These are phyloP conservation scores for Cadophora gregata DNA, from an alignment of 2,329 filamentous ascomycete genomes.

Conservation along the genomic window DNA sequence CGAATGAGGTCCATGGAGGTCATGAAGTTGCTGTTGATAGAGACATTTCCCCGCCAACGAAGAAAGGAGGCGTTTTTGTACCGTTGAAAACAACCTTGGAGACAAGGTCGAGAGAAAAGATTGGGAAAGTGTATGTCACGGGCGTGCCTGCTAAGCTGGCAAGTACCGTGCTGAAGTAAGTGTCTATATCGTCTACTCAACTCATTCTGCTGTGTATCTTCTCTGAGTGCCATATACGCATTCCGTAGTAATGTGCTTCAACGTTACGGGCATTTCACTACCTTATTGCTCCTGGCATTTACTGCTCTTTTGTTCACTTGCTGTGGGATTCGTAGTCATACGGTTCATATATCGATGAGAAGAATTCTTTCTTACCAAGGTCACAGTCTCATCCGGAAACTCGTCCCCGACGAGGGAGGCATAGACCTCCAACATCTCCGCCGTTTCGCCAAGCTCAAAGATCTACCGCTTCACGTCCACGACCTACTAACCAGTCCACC, in stretches of 20 bases:
- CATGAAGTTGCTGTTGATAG: neutral
- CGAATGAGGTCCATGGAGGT: neutral
- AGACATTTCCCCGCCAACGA: neutral
- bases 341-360: no score
- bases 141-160: conserved; percentile 74
- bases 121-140: conserved; percentile 72
- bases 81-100: conserved; percentile 70
- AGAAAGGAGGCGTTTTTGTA: conserved; percentile 49
- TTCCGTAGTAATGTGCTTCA: no score
- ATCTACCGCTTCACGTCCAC: conserved; percentile 59
- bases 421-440: conserved; percentile 74
- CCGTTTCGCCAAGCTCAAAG: conserved; percentile 74
- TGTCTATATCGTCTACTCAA: conserved; percentile 37
- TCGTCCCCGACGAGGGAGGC: conserved; percentile 65
- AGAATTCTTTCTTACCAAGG: conserved; percentile 29
- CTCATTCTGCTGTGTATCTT: no score
- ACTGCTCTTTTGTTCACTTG: no score
- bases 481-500: neutral
- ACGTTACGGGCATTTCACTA: no score
- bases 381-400: conserved; percentile 59
- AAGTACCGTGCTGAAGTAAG: conserved; percentile 75
- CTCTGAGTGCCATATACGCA: no score
- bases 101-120: conserved; percentile 61
- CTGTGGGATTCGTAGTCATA: no score
- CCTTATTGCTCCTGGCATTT: no score